Conservation (phyloP, 2,329 filamentous ascomycete species). For the Cyphellophora europaea region DNA sequence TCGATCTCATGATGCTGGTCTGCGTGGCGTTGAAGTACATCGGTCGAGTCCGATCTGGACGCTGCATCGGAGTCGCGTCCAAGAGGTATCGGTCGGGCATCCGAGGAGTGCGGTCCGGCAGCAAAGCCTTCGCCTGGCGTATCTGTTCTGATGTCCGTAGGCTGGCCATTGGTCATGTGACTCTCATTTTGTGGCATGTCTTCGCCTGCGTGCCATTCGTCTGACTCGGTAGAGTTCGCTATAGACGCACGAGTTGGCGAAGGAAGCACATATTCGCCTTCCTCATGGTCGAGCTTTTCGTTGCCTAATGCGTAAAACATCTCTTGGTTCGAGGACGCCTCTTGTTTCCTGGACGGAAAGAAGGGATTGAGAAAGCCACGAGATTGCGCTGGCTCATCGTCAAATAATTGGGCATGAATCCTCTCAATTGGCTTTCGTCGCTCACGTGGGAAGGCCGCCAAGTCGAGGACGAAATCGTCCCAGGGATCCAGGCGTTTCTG, state of each 20-base stretch:
- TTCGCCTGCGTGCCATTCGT: no score
- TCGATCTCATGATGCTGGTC: constrained; percentile 4
- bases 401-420: constrained; percentile 16
- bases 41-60: no score
- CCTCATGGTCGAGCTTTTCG: constrained; percentile 14
- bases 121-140: not conserved
- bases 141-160: not conserved
- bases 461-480: constrained; percentile 18
- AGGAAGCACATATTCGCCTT: constrained; percentile 19
- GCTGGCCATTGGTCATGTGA: no score
- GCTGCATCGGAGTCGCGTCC: no score
- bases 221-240: no score
- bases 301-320: constrained; percentile 16
- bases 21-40: not conserved
- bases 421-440: constrained; percentile 17
- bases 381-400: constrained; percentile 14
- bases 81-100: no score
- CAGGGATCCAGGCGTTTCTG: constrained; percentile 13
- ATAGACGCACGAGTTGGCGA: constrained; percentile 12
- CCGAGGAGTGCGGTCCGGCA: not conserved
- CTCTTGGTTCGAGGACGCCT: constrained; percentile 10
- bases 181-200: no score
- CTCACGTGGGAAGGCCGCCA: constrained; percentile 17
- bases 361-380: no score
- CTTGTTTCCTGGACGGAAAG: no score